Evolutionary conservation across 176 grass and related monocot species (phyloP), one percentile per base, ranked within the genome.

Genomic region (Microstegium vimineum): DNA sequence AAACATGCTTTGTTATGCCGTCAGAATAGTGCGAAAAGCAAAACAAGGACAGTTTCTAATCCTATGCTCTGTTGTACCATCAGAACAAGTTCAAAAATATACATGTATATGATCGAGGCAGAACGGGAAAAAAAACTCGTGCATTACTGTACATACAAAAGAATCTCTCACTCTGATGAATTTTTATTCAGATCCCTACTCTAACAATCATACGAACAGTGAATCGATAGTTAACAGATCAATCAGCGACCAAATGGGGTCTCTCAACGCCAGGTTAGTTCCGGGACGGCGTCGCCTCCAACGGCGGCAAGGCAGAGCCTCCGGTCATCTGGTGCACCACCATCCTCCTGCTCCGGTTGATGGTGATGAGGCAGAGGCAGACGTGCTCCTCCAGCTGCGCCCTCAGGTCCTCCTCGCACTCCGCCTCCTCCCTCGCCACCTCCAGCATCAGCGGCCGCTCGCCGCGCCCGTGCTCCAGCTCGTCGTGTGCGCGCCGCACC

Each of bases 351-450:
- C 86, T 93, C 26, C 86, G 71, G 82, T 98, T 98, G 69, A 98
- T 98, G 56, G 90, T 94, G 60, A 98, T 68, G 78, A 94, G 77
- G 86, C 95, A 98, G 69, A 98, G 81, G 73, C 77, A 92, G 10
- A 92, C 88, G 74, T 98, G 95, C 91, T 97, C 94, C n/a, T 83
- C 66, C 11, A 98, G 78, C 84, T 89, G 90, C 74, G 71, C 88
- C 81, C 47, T 66, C 6, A 97, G 74, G 36, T 90, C 91, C 66
- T 73, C 83, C 71, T 67, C 86, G 74, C 92, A 89, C 66, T 87
- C 77, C 16, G 81, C 84, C 42, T 92, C 86, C 36, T 91, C 91
- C 67, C 84, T 70, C 51, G 45, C 45, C 45, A 89, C 87, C 77
- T 94, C 94, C 72, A 62, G 69, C 68, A 90, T 46, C 71, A 91